Evolutionary conservation across 1,284 basidiomycete genomes (phyloP).

Genomic region (Moesziomyces sp.): DNA sequence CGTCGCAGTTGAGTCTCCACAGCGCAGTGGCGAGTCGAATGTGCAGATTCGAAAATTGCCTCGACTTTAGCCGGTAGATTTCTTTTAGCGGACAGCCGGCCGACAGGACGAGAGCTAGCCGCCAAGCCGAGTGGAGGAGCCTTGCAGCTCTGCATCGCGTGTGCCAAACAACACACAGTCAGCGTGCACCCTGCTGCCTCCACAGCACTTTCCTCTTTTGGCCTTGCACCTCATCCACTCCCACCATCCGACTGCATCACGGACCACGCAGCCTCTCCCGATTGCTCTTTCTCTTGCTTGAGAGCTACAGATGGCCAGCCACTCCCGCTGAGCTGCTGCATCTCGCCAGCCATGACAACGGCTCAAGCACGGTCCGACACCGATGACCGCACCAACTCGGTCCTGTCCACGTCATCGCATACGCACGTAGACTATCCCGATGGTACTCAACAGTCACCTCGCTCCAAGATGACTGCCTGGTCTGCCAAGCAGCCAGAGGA

Average conservation of each 20-base stretch:
- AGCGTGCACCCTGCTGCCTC: too few species aligned
- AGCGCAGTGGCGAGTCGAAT: background rate
- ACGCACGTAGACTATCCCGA: slow-evolving; percentile 29
- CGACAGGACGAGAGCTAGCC: background rate
- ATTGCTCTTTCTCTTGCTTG: background rate
- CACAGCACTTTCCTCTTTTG: background rate
- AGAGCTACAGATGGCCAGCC: too few species aligned
- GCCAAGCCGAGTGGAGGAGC: background rate
- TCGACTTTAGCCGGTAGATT: too few species aligned
- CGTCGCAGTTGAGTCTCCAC: background rate
- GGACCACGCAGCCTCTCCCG: background rate
- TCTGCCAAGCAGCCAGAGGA: slow-evolving; percentile 1
- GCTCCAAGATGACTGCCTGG: slow-evolving; percentile 12
- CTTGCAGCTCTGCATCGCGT: background rate
- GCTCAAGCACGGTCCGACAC: slow-evolving; percentile 7
- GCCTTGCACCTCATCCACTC: background rate
- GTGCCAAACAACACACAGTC: background rate
- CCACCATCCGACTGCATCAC: background rate
- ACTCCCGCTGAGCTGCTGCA: background rate
- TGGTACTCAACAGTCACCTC: slow-evolving; percentile 10
- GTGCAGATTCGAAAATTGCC: background rate
- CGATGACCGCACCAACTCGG: slow-evolving; percentile 24
- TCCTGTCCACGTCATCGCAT: slow-evolving; percentile 30
- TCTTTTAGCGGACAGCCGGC: background rate
- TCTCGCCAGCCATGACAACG: slow-evolving; percentile 2